Base-by-base conservation (phyloP, 2,329 filamentous ascomycete genomes). In the Exophiala aquamarina region DNA sequence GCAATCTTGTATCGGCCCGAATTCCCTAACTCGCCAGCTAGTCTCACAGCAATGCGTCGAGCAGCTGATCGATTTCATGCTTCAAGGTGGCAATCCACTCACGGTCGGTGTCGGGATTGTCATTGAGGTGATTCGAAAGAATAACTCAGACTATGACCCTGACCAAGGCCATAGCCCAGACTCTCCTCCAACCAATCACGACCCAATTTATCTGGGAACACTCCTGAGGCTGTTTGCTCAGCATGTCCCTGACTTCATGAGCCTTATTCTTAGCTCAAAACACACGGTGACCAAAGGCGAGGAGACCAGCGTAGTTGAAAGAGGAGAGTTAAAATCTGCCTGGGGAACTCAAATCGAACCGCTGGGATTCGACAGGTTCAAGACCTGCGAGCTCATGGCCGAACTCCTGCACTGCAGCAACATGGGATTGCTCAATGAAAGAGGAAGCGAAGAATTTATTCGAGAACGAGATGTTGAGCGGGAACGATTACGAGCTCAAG, bases 321-420 rank as follows among this genome's bases (percentile, higher is more conserved):
- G 87, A 63, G 81, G 85, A 36, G 83, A 85, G 48, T 74, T 96
- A 29, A 86, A 83, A 59, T 92, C 90, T 2, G 93, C 93, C 0
- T 98, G 95, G 73, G 91, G 91, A 42, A 82, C 84, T 36, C 88
- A 86, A 66, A 91, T 98, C 42, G 90, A 97, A 67, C 92, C 93
- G 3, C 78, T 98, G 8, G 93, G 93, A 2, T 98, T 98, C 63
- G 93, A 98, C 68, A 81, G 93, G 15, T 98, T 98, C 76, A 98
- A 98, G 75, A 97, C 93, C 0, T 98, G 93, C 67, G 93, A 98
- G 69, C 76, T 98, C 50, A 97, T 98, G 93, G 93, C 93, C 1
- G 93, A 98, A 68, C 75, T 98, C 35, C 72, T 98, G 31, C 93
- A 98, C 68, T 98, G 93, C 70, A 97, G 92, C 66, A 98, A 98